phyloP scores from a whole-genome alignment of 2,329 filamentous ascomycete genomes.

The Fusarium redolens region DNA sequence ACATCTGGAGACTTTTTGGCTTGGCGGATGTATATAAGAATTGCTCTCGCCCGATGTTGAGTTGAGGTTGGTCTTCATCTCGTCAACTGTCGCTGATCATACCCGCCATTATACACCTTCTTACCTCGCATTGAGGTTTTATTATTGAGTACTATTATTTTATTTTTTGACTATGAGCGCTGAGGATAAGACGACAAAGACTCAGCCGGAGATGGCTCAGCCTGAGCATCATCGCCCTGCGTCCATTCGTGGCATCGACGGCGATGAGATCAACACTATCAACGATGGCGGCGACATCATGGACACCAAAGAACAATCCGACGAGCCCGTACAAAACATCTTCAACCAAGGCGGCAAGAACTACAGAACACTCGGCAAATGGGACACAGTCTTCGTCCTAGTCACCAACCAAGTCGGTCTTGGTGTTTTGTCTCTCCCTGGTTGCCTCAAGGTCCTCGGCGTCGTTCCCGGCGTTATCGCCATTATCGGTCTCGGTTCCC shows the following conservation, averaged over 20 bases:
- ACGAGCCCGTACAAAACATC: slow-evolving; percentile 38
- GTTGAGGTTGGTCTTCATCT: slow-evolving; percentile 11
- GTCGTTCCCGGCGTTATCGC: slow-evolving; percentile 74
- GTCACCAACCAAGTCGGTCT: slow-evolving; percentile 47
- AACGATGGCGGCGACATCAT: slow-evolving; percentile 24
- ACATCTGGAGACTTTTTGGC: slow-evolving; percentile 9
- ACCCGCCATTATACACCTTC: not conserved
- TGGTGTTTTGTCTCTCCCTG: slow-evolving; percentile 72
- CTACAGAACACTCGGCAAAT: slow-evolving; percentile 43
- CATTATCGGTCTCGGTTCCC: slow-evolving; percentile 72
- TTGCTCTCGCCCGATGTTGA: not conserved
- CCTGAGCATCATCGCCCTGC: slow-evolving; percentile 9
- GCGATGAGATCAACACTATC: slow-evolving; percentile 26
- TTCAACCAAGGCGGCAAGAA: slow-evolving; percentile 46
- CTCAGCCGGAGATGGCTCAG: slow-evolving; percentile 22
- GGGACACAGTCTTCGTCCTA: slow-evolving; percentile 45
- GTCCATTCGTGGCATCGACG: slow-evolving; percentile 21
- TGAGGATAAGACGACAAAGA: slow-evolving; percentile 23
- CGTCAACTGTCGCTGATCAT: not conserved
- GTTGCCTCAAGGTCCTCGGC: slow-evolving; percentile 74
- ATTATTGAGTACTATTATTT: not conserved
- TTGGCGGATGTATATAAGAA: slow-evolving; percentile 35
- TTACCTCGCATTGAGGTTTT: not conserved
- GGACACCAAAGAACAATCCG: slow-evolving; percentile 26
- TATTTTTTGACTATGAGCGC: not conserved